Conservation (phyloP, 2,329 filamentous ascomycete species). For the Sarocladium kiliense region DNA sequence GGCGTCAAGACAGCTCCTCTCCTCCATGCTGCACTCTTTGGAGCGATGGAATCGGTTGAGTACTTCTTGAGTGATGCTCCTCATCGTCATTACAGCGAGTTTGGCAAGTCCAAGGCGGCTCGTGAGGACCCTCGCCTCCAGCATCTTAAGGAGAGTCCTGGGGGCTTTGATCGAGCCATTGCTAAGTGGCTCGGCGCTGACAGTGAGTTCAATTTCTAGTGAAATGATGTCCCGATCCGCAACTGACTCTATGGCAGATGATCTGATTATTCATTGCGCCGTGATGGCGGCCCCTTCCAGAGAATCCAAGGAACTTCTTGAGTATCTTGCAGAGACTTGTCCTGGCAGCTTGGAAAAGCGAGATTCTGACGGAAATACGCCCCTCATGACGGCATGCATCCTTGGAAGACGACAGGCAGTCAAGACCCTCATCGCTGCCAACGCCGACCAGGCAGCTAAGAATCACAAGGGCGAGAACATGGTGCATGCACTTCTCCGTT, state of each 20-base stretch:
- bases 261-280: constrained; percentile 62
- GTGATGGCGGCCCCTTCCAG: constrained; percentile 39
- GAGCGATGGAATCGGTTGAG: constrained; percentile 63
- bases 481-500: constrained; percentile 43
- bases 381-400: constrained; percentile 62
- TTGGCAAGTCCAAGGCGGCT: constrained; percentile 53
- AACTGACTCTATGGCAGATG: constrained; percentile 35
- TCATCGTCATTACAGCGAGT: constrained; percentile 61
- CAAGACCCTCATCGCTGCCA: constrained; percentile 58
- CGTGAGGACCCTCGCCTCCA: constrained; percentile 57
- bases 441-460: constrained; percentile 63
- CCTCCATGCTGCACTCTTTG: constrained; percentile 49
- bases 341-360: constrained; percentile 61
- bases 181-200: constrained; percentile 56
- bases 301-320: constrained; percentile 49
- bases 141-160: constrained; percentile 52
- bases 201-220: constrained; percentile 40
- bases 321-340: constrained; percentile 58
- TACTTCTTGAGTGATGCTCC: constrained; percentile 74
- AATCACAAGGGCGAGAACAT: constrained; percentile 61
- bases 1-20: constrained; percentile 51
- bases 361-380: constrained; percentile 54
- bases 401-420: constrained; percentile 49
- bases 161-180: constrained; percentile 60
- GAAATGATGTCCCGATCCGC: not conserved